Base-by-base conservation (phyloP, 1,139 yeast species). In the Taphrina pruni region DNA sequence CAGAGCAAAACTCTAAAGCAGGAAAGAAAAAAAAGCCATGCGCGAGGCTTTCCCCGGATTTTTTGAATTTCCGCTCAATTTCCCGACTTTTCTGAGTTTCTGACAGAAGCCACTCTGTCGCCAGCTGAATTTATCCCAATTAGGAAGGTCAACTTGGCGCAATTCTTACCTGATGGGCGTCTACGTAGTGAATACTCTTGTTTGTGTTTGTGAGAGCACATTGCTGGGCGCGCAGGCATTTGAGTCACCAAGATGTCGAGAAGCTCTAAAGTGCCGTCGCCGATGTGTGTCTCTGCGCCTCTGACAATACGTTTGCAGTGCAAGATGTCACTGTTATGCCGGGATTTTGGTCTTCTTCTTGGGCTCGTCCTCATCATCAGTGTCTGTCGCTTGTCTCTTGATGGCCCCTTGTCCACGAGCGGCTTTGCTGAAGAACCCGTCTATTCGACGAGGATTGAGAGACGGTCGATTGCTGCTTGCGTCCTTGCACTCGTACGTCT, bases 401-500 rank as follows among this genome's bases (percentile, higher is more conserved):
- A 35, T 35, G 12, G 67, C 54, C 8, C 67, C 67, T 55, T 64
- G 67, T 14, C 67, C 67, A n/a, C 45, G 45, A 26, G 45, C 67
- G 20, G 55, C 43, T 21, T 64, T 64, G 38, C 61, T 54, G 48
- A 64, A 64, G 48, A 64, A 64, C 21, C 67, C 67, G 39, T 64
- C 67, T 6, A 64, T 64, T 11, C 67, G 67, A 2, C 56, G 43
- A 9, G 60, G 67, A 46, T 64, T 64, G 12, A 64, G 32, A 6
- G 51, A 46, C 21, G 60, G 67, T 12, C 67, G 41, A 36, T 64
- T 54, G 56, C 67, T 64, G 61, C 67, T 64, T n/a, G 67, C 67
- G 32, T 64, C 67, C 21, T 64, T 64, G 48, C 67, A 64, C 12
- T 46, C 20, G 26, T 21, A 50, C 17, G 43, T 26, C 8, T 26